Conservation (phyloP, 1,284 basidiomycete genomes). For the Sphaerobolus stellatus region DNA sequence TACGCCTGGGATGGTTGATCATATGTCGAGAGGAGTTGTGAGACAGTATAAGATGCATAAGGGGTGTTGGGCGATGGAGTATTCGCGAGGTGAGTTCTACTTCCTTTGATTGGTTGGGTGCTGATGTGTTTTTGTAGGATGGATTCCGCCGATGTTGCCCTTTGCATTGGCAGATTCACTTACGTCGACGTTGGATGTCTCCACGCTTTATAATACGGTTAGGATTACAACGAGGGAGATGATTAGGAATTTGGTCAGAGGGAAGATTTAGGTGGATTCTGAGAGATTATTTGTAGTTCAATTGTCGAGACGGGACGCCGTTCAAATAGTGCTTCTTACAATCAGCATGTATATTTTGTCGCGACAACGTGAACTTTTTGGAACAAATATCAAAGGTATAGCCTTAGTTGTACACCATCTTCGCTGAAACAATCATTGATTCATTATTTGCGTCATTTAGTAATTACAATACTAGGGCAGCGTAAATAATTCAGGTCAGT, state of each 20-base stretch:
- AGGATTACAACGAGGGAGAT: slow-evolving; percentile 84
- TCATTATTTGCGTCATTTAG: too few relatives aligned
- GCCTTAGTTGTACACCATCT: too few relatives aligned
- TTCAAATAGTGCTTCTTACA: too few relatives aligned
- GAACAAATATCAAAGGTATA: too few relatives aligned
- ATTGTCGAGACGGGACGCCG: too few relatives aligned
- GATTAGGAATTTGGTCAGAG: slow-evolving; percentile 75
- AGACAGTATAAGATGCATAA: slow-evolving; percentile 99
- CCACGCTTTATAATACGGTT: slow-evolving; percentile 78
- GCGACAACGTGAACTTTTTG: too few relatives aligned
- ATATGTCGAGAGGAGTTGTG: slow-evolving; percentile 76
- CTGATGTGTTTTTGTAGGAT: slow-evolving; percentile 50
- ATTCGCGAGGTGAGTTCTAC: slow-evolving; percentile 74
- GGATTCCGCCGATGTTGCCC: slow-evolving; percentile 90
- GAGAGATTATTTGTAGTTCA: too few relatives aligned
- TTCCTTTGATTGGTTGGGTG: background rate
- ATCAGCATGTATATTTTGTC: too few relatives aligned
- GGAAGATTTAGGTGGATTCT: slow-evolving; percentile 90
- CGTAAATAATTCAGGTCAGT: too few relatives aligned
- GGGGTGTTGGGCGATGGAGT: slow-evolving; percentile 93
- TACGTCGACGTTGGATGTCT: slow-evolving; percentile 86
- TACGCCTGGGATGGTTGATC: slow-evolving; percentile 79
- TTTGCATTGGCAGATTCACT: slow-evolving; percentile 89
- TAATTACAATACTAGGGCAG: too few relatives aligned
- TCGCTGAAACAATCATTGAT: too few relatives aligned